Evolutionary conservation across 2,329 filamentous ascomycete genomes (phyloP).

Genomic region (Proliferodiscus dingleyae): DNA sequence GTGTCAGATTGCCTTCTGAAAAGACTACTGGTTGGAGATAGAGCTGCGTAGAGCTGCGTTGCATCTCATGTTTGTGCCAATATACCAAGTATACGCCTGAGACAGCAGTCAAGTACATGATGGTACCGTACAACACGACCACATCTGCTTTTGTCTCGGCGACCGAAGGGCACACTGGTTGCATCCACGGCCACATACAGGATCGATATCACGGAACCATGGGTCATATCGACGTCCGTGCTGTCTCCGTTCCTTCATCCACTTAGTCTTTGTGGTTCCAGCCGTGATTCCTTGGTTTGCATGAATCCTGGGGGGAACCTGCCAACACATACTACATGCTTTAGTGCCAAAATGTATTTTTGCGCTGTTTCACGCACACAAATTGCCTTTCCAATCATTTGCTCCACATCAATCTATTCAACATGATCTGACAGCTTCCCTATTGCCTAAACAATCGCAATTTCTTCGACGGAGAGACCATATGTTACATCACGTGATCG

Average conservation of each 20-base stretch:
- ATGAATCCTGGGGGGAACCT: not conserved
- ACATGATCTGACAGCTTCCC: no score
- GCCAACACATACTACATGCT: not conserved
- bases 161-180: not conserved
- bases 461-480: no score
- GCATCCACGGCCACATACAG: constrained; percentile 3
- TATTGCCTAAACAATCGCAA: no score
- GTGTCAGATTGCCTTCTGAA: not conserved
- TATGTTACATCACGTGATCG: no score
- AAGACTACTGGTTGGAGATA: not conserved
- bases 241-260: not conserved
- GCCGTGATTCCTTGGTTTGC: not conserved
- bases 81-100: not conserved
- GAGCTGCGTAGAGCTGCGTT: not conserved
- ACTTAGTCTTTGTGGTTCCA: not conserved
- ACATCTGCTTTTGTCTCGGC: not conserved
- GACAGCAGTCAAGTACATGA: no score
- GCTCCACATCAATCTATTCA: no score
- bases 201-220: constrained; percentile 2
- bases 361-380: no score
- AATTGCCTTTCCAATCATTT: no score
- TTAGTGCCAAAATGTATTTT: not conserved
- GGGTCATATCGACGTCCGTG: not conserved
- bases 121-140: not conserved
- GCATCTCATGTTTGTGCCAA: not conserved